Evolutionary conservation across 1,284 basidiomycete genomes (phyloP), one percentile per base, ranked within the genome.

Genomic region (Xerocomus nothofagi): DNA sequence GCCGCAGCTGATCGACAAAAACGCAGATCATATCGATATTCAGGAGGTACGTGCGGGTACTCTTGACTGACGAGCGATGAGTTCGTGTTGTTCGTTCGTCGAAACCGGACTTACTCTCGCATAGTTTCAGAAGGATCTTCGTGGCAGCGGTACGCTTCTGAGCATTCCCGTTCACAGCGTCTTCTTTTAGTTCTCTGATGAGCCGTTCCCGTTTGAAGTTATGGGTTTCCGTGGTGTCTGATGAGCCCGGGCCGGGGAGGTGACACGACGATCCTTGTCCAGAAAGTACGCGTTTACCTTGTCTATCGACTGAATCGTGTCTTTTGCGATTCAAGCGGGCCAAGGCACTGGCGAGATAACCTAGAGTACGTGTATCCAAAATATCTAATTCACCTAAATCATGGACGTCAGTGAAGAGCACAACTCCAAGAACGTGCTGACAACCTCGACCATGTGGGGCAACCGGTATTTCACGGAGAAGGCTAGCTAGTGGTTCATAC

Each of bases 391-490:
- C 33, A 0, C 36, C 62, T 61, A 9, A 17, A 42, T 41, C n/a
- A 1, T 18, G 12, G 0, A n/a, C 3, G 5, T 33, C 3, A n/a
- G 27, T n/a, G 6, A n/a, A 14, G 17, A 27, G 24, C 1, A 12
- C 17, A 6, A 6, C 12, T 33, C 15, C 1, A 29, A 20, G 8
- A 14, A 21, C 4, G 15, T 33, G 4, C 1, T 3, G 0, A 48
- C 2, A 41, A 57, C 65, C 14, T 36, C 1, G 17, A 0, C 55
- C 53, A 2, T 51, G 55, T 0, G 66, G 23, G 1, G 44, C 37
- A 24, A 67, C 49, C 2, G 44, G 36, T 41, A 55, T 39, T 26
- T 67, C 61, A 58, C 51, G 7, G 5, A 67, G 50, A 11, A 39
- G 49, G 29, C 63, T 65, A 17, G 66, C 39, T 1, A 53, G 30